A percentile compares a stretch with the other conserved stretches of the same genome.
Conservation (phyloP, 1,284 basidiomycete genomes). For the Leccinum griseonigrum region DNA sequence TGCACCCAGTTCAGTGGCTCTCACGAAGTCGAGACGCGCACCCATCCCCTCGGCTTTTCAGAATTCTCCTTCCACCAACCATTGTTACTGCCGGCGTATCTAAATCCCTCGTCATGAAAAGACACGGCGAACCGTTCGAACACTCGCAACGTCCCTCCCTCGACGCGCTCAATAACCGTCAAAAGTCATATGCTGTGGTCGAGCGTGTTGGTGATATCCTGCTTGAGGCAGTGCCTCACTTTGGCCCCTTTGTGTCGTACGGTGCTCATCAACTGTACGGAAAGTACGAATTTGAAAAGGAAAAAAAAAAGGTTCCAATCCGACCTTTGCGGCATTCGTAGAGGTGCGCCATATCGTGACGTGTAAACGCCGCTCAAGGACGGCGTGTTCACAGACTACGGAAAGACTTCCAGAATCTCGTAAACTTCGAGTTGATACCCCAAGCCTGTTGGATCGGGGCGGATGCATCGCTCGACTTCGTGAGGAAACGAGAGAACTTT, state of each 20-base stretch:
- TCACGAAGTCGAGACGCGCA: conserved; percentile 57
- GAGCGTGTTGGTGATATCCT: conserved; percentile 92
- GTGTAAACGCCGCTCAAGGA: conserved; percentile 8
- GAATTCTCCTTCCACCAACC: conserved; percentile 62
- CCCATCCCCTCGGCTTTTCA: conserved; percentile 81
- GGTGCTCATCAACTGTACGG: conserved; percentile 97
- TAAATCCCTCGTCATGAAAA: conserved; percentile 73
- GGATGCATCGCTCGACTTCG: conserved; percentile 91
- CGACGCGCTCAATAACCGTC: conserved; percentile 91
- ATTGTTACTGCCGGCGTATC: conserved; percentile 81
- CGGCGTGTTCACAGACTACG: conserved; percentile 54
- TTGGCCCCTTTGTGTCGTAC: conserved; percentile 92
- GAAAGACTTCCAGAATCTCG: conserved; percentile 94
- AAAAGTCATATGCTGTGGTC: conserved; percentile 92
- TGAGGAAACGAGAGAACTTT: conserved; percentile 85
- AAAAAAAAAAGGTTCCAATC: conserved; percentile 80
- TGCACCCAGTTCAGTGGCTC: conserved; percentile 40
- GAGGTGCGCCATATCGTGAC: conserved; percentile 57
- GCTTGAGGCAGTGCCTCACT: conserved; percentile 85
- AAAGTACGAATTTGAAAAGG: conserved; percentile 99
- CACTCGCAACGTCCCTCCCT: conserved; percentile 66
- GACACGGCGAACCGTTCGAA: conserved; percentile 64
- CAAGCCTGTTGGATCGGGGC: conserved; percentile 91
- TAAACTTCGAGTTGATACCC: conserved; percentile 96
- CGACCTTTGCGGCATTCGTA: conserved; percentile 94